Percentiles rank a stretch among this genome's conserved stretches.
phyloP scores from a whole-genome alignment of 768 basidiomycete genomes.

The Tulasnella sp. region DNA sequence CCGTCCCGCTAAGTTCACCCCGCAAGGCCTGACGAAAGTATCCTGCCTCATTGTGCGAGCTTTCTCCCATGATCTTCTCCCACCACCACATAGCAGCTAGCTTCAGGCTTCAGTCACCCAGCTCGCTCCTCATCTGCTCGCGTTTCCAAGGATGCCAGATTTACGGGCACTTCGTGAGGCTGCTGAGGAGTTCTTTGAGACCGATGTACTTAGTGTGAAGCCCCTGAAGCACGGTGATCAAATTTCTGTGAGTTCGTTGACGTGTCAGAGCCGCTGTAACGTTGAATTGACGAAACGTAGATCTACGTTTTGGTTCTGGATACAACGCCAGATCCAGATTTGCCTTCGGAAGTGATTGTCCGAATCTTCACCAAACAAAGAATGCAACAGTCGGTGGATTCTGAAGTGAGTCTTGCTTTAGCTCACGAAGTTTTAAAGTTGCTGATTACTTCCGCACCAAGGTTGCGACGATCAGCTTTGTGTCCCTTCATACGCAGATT shows the following conservation, averaged over 20 bases:
- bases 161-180: not conserved
- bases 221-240: not conserved
- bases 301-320: not conserved
- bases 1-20: constrained; percentile 3
- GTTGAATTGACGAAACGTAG: not conserved
- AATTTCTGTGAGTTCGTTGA: not conserved
- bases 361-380: not conserved
- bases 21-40: not conserved
- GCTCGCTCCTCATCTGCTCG: not conserved
- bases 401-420: not conserved
- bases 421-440: not conserved
- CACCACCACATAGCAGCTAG: not conserved
- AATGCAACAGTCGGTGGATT: constrained; percentile 6
- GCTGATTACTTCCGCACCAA: not conserved
- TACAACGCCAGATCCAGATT: not conserved
- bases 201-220: not conserved
- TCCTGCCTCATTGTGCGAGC: constrained; percentile 1
- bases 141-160: not conserved
- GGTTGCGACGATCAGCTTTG: constrained; percentile 6
- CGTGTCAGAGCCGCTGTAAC: not conserved
- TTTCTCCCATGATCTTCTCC: not conserved
- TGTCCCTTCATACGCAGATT: not conserved
- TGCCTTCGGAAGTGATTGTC: constrained; percentile 7
- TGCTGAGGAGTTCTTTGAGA: constrained; percentile 8
- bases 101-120: not conserved